phyloP scores from a whole-genome alignment of 495 filamentous ascomycete genomes.

The Poronia punctata region DNA sequence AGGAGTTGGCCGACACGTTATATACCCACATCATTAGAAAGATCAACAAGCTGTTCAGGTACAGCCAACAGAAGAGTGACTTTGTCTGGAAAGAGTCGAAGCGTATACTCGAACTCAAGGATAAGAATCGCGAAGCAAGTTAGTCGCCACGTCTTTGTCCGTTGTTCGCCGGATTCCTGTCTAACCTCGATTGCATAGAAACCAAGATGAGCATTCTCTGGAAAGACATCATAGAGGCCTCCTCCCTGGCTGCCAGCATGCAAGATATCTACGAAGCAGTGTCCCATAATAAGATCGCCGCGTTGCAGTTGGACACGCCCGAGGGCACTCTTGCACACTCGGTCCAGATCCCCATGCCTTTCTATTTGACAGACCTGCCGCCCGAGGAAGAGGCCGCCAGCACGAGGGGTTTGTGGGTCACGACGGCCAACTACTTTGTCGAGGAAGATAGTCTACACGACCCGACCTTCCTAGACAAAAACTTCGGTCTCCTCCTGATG shows the following conservation, averaged over 20 bases:
- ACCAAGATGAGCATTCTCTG: slow-evolving; percentile 51
- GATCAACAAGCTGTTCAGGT: slow-evolving; percentile 80
- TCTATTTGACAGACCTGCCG: slow-evolving; percentile 66
- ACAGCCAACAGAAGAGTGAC: slow-evolving; percentile 76
- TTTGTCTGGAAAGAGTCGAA: slow-evolving; percentile 87
- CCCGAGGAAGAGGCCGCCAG: slow-evolving; percentile 45
- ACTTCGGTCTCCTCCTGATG: slow-evolving; percentile 80
- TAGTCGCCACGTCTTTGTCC: too few species aligned
- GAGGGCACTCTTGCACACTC: slow-evolving; percentile 55
- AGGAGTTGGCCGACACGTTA: slow-evolving; percentile 66
- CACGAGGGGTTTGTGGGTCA: slow-evolving; percentile 64
- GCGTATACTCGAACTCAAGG: slow-evolving; percentile 66
- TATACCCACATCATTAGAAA: slow-evolving; percentile 85
- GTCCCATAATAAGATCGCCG: slow-evolving; percentile 73
- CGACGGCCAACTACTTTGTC: slow-evolving; percentile 70
- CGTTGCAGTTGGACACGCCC: slow-evolving; percentile 40
- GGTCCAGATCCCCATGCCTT: slow-evolving; percentile 77
- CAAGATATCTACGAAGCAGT: slow-evolving; percentile 73
- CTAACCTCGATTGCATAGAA: slow-evolving; percentile 25
- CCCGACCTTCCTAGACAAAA: slow-evolving; percentile 61
- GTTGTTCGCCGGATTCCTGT: neutral
- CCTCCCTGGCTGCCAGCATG: slow-evolving; percentile 77
- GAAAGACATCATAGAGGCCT: slow-evolving; percentile 63
- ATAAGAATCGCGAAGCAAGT: slow-evolving; percentile 73
- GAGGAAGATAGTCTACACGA: slow-evolving; percentile 57